Evolutionary conservation across 192 early-diverging fungal genomes (phyloP), one percentile per base, ranked within the genome.

Genomic region (Gryganskiella cystojenkinii): DNA sequence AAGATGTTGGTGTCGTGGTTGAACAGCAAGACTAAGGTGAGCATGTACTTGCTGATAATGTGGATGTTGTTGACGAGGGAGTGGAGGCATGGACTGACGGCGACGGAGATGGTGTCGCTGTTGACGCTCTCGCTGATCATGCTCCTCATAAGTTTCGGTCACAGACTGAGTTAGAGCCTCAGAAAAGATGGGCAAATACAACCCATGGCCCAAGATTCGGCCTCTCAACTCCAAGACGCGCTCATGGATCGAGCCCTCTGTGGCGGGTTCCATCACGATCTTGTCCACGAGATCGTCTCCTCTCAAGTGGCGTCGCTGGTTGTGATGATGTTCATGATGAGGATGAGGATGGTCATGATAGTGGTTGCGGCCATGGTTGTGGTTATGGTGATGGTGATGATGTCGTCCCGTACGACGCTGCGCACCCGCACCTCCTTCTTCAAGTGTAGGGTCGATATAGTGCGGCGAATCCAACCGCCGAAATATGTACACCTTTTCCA

Each of bases 401-500:
- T 58, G 56, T 28, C 3, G 37, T 13, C 37, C 37, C 5, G 37
- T 9, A 13, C 37, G 37, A 40, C 13, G 37, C 5, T 13, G 7
- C 5, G 37, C 37, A 13, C 13, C 25, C 10, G n/a, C 42, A 2
- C 33, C 27, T 53, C 15, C 13, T 9, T 20, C n/a, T 5, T 34
- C 34, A 7, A 27, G 30, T 34, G 9, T 4, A 56, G 27, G n/a
- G 25, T 73, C 24, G 49, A 44, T 15, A 13, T 67, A 53, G 40
- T 67, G 43, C 2, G 71, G 61, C 27, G 71, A 75, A 59, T 67
- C 64, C 17, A 55, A 19, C 8, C 30, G 35, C 13, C 71, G 56
- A 67, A 75, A 75, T 22, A 75, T 55, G 31, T 56, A 75, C 0
- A 75, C 71, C 43, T 62, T 66, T n/a, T 60, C 71, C 49, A 61